These are phyloP conservation scores for Diaporthe ampelina DNA, from an alignment of 2,329 filamentous ascomycete genomes.

Conservation along the genomic window DNA sequence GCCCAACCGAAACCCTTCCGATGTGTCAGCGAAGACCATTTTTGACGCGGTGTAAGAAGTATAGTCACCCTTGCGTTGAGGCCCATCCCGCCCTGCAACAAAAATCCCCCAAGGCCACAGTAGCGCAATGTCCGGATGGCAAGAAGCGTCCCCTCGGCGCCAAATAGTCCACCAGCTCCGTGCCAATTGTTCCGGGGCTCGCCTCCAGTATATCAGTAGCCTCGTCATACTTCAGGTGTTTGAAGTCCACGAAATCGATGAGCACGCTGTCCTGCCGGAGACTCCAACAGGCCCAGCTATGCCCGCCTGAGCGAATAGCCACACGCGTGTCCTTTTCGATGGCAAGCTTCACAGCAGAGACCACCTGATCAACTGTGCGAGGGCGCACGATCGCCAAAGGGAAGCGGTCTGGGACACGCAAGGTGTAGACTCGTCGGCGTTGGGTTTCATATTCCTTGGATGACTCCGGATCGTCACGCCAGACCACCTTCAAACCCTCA, in stretches of 20 bases:
- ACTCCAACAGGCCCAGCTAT: slow-evolving; percentile 18
- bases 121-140: neutral
- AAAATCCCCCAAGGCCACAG: neutral
- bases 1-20: neutral
- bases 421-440: slow-evolving; percentile 12
- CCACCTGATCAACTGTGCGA: neutral
- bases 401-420: neutral
- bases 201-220: neutral
- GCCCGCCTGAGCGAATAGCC: neutral
- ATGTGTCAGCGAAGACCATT: neutral
- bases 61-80: neutral
- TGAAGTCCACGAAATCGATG: slow-evolving; percentile 9
- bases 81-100: slow-evolving; percentile 15
- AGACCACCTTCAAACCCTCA: neutral
- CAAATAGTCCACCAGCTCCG: neutral
- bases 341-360: slow-evolving; percentile 1
- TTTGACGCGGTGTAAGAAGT: too few species aligned
- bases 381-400: slow-evolving; percentile 2
- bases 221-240: neutral
- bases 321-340: neutral
- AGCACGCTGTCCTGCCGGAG: slow-evolving; percentile 5
- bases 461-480: neutral
- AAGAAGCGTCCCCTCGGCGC: neutral
- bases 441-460: slow-evolving; percentile 14
- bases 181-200: neutral